Evolutionary conservation across 768 basidiomycete species (phyloP).

Genomic region (Tulasnella sp.): DNA sequence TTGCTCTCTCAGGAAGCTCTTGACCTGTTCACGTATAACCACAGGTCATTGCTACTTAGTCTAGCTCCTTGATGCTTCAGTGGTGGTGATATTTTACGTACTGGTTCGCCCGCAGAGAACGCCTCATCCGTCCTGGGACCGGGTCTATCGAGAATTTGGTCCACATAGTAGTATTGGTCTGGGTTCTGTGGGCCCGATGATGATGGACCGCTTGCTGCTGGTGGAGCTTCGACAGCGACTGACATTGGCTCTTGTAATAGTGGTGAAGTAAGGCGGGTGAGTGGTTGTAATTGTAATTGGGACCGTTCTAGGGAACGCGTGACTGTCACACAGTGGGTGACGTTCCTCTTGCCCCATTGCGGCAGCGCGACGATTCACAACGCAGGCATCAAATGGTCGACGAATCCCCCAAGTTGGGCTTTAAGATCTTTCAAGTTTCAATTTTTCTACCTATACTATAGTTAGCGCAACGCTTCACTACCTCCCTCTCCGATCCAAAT

Average conservation of each 20-base stretch:
- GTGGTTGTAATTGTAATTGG: too few species aligned
- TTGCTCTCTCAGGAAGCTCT: slow-evolving; percentile 69
- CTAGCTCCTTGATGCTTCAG: slow-evolving; percentile 7
- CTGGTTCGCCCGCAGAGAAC: slow-evolving; percentile 74
- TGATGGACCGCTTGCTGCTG: background rate
- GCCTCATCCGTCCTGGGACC: slow-evolving; percentile 81
- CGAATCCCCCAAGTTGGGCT: too few species aligned
- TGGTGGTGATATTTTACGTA: slow-evolving; percentile 32
- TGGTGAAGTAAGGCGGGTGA: too few species aligned
- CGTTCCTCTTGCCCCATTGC: too few species aligned
- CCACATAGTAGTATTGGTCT: slow-evolving; percentile 69
- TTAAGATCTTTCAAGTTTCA: too few species aligned
- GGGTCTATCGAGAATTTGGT: slow-evolving; percentile 74
- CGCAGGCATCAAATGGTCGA: too few species aligned
- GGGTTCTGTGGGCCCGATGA: slow-evolving; percentile 38
- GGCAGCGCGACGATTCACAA: too few species aligned
- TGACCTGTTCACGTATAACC: slow-evolving; percentile 52
- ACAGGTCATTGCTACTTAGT: background rate
- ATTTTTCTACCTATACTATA: too few species aligned
- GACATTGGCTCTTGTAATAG: too few species aligned
- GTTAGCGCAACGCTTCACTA: background rate
- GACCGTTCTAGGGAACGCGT: too few species aligned
- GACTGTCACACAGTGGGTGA: too few species aligned
- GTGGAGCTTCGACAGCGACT: too few species aligned
- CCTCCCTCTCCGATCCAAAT: slow-evolving; percentile 7